Base-by-base conservation (phyloP, 345 rosid species). In the Bretschneidera sinensis region DNA sequence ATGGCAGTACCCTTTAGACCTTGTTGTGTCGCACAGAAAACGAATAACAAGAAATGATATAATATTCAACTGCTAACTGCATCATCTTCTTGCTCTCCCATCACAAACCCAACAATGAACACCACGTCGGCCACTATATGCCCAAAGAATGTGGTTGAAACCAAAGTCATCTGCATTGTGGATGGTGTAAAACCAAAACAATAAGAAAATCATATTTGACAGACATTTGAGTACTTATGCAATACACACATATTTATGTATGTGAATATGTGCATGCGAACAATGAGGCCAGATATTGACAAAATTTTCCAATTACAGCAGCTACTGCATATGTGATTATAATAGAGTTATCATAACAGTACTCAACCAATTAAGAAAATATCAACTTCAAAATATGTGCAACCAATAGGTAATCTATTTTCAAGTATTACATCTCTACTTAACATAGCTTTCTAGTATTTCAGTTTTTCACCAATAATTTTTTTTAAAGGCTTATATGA, bases 31-130 rank as follows among this genome's bases (percentile, higher is more conserved):
- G 59, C 20, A n/a, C n/a, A n/a, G n/a, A n/a, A n/a, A 43, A 33
- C 43, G 33, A 61, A 24, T 17, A 18, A 16, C 54, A 28, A 17
- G 43, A n/a, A 20, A 55, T 45, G 17, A 19, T 18, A 13, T 13
- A 6, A 57, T 3, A 10, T 55, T 23, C 48, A 57, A 43, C n/a
- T 39, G 25, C 51, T 25, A 54, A 25, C 24, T 9, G 49, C 49
- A 59, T 65, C 63, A 89, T 97, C 96, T 84, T 72, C 97, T 84
- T 48, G 97, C 98, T 84, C 81, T 87, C 47, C 80, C 80, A 76
- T 92, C 98, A 76, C 94, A 92, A 75, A 87, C 96, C 99, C 97
- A 92, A 74, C 96, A 92, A 60, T 92, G 97, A 65, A 92, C 97
- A 65, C 98, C 97, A 74, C 95, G 96, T 0, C 98, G 86, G 10